phyloP scores from a whole-genome alignment of 352 stramenopile species.

The Phytopythium vexans region DNA sequence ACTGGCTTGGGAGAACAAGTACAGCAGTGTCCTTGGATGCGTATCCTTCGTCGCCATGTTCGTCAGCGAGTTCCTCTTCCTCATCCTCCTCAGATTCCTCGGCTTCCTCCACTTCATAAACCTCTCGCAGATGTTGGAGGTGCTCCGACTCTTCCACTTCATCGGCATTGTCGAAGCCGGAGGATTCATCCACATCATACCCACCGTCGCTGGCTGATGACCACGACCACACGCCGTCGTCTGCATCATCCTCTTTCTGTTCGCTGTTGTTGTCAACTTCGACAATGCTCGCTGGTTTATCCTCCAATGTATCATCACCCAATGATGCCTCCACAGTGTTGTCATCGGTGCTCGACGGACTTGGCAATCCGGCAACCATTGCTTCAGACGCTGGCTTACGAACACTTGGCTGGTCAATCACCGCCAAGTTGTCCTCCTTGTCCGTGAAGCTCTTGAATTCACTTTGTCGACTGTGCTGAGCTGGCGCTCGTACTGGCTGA shows the following conservation, averaged over 20 bases:
- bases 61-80: conserved; percentile 3
- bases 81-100: conserved; percentile 31
- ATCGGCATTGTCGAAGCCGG: conserved; percentile 39
- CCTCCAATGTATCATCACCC: background rate
- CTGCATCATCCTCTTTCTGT: conserved; percentile 4
- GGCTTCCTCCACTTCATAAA: conserved; percentile 17
- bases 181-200: conserved; percentile 30
- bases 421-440: too few species aligned
- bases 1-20: conserved; percentile 24
- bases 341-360: too few species aligned
- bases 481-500: too few species aligned
- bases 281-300: background rate
- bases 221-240: conserved; percentile 15
- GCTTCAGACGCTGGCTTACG: too few species aligned
- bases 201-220: conserved; percentile 32
- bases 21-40: background rate
- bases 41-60: conserved; percentile 8
- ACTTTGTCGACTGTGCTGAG: too few species aligned
- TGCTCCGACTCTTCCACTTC: conserved; percentile 35
- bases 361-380: too few species aligned
- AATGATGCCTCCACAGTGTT: too few species aligned
- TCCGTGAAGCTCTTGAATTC: too few species aligned
- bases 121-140: too few species aligned
- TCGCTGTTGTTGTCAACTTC: background rate
- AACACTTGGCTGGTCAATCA: too few species aligned